Evolutionary conservation across 257 asterid genomes (phyloP), one percentile per base, ranked within the genome.

Genomic region (Solanum dulcamara): DNA sequence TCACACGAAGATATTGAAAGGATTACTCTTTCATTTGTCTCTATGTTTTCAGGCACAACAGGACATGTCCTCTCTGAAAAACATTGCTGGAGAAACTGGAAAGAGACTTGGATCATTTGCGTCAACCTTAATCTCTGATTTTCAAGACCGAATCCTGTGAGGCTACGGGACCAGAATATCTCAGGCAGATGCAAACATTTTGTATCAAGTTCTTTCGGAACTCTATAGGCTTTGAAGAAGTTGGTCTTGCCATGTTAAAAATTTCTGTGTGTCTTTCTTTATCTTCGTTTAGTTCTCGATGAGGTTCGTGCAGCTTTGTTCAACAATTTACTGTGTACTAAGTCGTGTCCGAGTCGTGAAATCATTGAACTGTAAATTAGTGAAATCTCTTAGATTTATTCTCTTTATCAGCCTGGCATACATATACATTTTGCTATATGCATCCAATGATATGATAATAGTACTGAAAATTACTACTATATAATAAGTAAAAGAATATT

Each of bases 21-120:
- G 62, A 77, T 1, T 17, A 11, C 15, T 18, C 72, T 67, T 30
- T 32, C 50, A 2, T 35, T n/a, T 53, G 30, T 33, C 77, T 20
- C 6, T 33, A 12, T 17, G n/a, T 44, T 83, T 35, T 85, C 91
- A 96, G 99, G 98, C 99, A 84, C 98, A 96, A 67, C 99, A 96
- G 87, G 99, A 95, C 87, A 91, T 96, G 83, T 92, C 98, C 64
- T 94, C 98, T 84, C 90, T 93, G 26, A 96, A 95, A 92, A 92
- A 90, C 83, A 96, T 96, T 14, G 99, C 99, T 7, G 98, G 98
- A 88, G 99, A 96, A 91, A 95, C 99, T 10, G 97, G 99, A 84
- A 96, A 94, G 93, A 96, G 91, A 93, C 83, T 96, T 75, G 90
- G 92, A 90, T 89, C 94, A n/a, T 67, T 96, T 15, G 99, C 99